A percentile compares a stretch with the other conserved stretches of the same genome.
phyloP scores from a whole-genome alignment of 116 monocot genomes.

The Posidonia oceanica region DNA sequence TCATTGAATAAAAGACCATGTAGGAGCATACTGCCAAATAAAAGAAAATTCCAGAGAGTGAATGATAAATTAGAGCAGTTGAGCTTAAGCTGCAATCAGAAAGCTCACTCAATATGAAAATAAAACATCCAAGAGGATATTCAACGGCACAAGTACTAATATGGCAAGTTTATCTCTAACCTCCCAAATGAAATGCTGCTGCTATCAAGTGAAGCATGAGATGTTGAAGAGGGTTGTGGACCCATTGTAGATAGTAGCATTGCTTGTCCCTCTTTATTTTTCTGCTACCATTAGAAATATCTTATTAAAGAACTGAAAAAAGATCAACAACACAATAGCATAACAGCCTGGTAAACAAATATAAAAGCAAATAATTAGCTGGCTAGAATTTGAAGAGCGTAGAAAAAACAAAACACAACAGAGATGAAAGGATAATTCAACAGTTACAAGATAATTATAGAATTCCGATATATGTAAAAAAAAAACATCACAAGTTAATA shows the following conservation, averaged over 20 bases:
- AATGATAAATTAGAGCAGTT: not conserved
- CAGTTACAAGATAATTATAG: too few relatives aligned
- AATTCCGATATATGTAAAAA: too few relatives aligned
- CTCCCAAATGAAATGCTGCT: slow-evolving; percentile 73
- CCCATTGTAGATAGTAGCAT: slow-evolving; percentile 68
- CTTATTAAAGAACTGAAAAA: not conserved
- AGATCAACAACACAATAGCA: not conserved
- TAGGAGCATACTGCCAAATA: slow-evolving; percentile 67
- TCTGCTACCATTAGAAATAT: slow-evolving; percentile 28
- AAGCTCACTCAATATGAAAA: not conserved
- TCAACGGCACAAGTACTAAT: not conserved
- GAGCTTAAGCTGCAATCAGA: not conserved
- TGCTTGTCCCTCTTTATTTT: slow-evolving; percentile 70
- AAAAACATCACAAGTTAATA: too few relatives aligned
- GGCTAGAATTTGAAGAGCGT: too few relatives aligned
- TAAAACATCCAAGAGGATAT: not conserved
- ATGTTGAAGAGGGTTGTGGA: slow-evolving; percentile 22
- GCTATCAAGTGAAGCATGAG: slow-evolving; percentile 23
- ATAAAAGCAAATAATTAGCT: not conserved
- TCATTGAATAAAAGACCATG: slow-evolving; percentile 52
- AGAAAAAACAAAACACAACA: too few relatives aligned
- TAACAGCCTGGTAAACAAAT: not conserved
- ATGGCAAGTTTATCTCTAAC: slow-evolving; percentile 21
- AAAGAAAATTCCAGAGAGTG: not conserved
- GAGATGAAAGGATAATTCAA: too few relatives aligned